These are phyloP conservation scores for Neurospora sp. DNA, from an alignment of 495 filamentous ascomycete species.

Conservation along the genomic window DNA sequence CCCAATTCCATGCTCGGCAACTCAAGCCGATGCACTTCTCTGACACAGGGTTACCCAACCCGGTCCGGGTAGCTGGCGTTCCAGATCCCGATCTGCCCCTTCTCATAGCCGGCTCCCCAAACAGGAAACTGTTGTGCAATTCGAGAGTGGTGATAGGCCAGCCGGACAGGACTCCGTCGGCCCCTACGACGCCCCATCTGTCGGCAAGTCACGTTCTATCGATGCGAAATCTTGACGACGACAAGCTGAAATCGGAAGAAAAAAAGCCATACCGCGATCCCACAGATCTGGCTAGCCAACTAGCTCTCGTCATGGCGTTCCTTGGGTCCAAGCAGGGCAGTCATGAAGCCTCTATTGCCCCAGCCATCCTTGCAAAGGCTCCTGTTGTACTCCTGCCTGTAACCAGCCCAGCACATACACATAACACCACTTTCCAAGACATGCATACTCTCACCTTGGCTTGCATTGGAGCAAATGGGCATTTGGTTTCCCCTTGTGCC, in stretches of 20 bases:
- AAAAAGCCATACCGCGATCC: not conserved
- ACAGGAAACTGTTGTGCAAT: not conserved
- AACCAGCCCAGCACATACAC: not conserved
- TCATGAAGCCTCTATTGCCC: not conserved
- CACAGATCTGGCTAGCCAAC: not conserved
- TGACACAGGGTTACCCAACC: conserved; percentile 20
- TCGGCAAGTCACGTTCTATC: not conserved
- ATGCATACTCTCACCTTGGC: not conserved
- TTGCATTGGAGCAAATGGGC: not conserved
- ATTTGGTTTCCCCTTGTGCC: not conserved
- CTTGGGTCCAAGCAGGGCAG: not conserved
- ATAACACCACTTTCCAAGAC: not conserved
- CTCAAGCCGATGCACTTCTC: conserved; percentile 29
- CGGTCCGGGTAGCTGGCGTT: conserved; percentile 18
- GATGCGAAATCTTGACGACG: not conserved
- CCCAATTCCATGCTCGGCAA: conserved; percentile 12
- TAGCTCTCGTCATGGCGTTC: not conserved
- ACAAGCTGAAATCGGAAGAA: not conserved
- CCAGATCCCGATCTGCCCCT: conserved; percentile 2
- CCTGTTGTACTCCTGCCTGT: not conserved
- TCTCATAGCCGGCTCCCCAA: not conserved
- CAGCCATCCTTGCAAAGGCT: not conserved
- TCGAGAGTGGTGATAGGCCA: not conserved
- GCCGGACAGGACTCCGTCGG: not conserved
- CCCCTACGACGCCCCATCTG: not conserved